Base-by-base conservation (phyloP, 2,329 filamentous ascomycete species). In the Sphaerulina musiva region DNA sequence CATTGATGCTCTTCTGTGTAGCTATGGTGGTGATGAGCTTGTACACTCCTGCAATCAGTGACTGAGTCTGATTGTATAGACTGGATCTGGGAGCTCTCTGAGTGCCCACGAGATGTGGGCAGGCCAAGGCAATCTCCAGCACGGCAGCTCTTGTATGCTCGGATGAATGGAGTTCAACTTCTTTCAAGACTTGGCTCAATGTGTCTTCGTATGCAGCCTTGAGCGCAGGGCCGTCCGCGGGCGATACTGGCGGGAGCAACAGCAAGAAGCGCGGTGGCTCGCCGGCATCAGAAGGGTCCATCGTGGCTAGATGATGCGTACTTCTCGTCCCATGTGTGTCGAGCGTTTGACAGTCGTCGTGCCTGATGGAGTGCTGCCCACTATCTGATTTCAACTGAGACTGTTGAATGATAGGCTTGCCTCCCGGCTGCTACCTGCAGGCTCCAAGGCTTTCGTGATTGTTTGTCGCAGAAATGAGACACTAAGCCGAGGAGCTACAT, bases 11-110 rank as follows among this genome's bases (percentile, higher is more conserved):
- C 46, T 81, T 74, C 60, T 82, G 78, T 10, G 84, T 81, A 58
- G 86, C 89, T n/a, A 89, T 76, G 44, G 84, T 74, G 34, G 85
- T 85, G 53, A 93, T 75, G 47, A 96, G 78, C 64, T 84, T 83
- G 76, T 97, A 97, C 23, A 95, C 68, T 26, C 81, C 80, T 2
- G 87, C 86, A 20, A 96, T 73, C 4, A 92, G 76, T n/a, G 79
- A 76, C 70, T 95, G 89, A 0, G 84, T 80, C n/a, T 78, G 72
- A 34, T 77, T 67, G 79, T 90, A 95, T 14, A 80, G 74, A 44
- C 80, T 73, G 23, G 78, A 74, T 62, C 80, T 78, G 44, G 79
- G 75, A 31, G 72, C 70, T 20, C 73, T 71, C 23, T 75, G 48
- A 32, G 72, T 72, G 17, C 80, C 77, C 45, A 76, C 72, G 10